These are phyloP conservation scores for Knoxdaviesia capensis DNA, from an alignment of 2,329 filamentous ascomycete genomes.

Conservation along the genomic window DNA sequence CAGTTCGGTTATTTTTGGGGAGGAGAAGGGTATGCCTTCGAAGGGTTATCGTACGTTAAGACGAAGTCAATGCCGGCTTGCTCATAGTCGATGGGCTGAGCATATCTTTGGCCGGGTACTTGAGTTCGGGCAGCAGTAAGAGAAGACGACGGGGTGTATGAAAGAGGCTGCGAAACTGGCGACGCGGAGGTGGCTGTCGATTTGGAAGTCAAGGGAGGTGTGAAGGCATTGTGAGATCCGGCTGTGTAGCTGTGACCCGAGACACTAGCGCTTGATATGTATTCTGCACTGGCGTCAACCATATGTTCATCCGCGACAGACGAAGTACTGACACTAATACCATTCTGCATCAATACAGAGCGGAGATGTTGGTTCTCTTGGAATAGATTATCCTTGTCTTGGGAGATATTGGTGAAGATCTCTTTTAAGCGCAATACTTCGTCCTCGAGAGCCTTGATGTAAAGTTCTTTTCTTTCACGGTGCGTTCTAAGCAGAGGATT, in stretches of 20 bases:
- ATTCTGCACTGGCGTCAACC: constrained; percentile 25
- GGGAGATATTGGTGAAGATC: constrained; percentile 50
- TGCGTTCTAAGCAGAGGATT: constrained; percentile 46
- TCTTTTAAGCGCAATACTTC: constrained; percentile 82
- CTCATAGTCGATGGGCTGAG: constrained; percentile 45
- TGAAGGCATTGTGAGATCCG: constrained; percentile 24
- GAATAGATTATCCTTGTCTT: constrained; percentile 55
- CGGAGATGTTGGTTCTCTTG: constrained; percentile 66
- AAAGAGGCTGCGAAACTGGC: constrained; percentile 10
- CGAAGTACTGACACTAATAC: constrained; percentile 16
- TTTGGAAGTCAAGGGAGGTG: constrained; percentile 24
- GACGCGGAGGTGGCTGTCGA: constrained; percentile 21
- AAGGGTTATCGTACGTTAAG: constrained; percentile 57
- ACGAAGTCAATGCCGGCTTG: constrained; percentile 80
- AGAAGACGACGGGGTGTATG: constrained; percentile 4
- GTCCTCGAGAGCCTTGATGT: constrained; percentile 84
- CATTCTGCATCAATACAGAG: constrained; percentile 30
- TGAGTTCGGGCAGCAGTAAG: constrained; percentile 4
- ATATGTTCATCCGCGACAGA: constrained; percentile 18
- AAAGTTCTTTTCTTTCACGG: constrained; percentile 87
- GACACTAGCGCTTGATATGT: constrained; percentile 33
- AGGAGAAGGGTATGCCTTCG: constrained; percentile 46
- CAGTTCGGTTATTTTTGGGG: constrained; percentile 22
- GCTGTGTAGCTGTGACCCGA: constrained; percentile 37
- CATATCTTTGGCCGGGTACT: constrained; percentile 13